phyloP scores from a whole-genome alignment of 257 asterid genomes.

The Parsonsia alboflavescens region DNA sequence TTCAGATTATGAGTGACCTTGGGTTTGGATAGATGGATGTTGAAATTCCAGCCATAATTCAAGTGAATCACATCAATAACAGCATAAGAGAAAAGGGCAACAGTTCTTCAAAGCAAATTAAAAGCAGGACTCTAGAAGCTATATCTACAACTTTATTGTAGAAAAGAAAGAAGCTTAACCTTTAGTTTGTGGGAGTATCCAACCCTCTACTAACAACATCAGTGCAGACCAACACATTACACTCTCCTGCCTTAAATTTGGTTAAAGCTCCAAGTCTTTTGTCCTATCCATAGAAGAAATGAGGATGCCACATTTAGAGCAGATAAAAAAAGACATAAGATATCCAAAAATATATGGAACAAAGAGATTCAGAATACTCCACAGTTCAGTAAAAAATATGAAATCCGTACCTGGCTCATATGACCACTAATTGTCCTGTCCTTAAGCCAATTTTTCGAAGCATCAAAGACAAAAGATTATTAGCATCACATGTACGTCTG shows the following conservation, averaged over 20 bases:
- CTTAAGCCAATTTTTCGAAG: constrained; percentile 77
- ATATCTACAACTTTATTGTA: not conserved
- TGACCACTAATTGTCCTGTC: constrained; percentile 96
- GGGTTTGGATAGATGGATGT: too few species aligned
- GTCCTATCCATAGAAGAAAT: constrained; percentile 37
- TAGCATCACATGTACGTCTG: constrained; percentile 85
- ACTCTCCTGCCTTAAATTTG: constrained; percentile 81
- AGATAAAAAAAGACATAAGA: not conserved
- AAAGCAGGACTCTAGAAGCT: not conserved
- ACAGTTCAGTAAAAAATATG: constrained; percentile 7
- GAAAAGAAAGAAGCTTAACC: constrained; percentile 34
- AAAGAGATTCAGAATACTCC: constrained; percentile 1
- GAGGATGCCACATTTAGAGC: not conserved
- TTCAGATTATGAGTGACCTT: too few species aligned
- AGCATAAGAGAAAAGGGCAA: not conserved
- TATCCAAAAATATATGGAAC: not conserved
- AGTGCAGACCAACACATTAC: constrained; percentile 79
- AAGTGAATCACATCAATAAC: too few species aligned
- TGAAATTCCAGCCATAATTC: too few species aligned
- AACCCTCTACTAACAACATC: constrained; percentile 98
- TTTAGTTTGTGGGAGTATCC: constrained; percentile 84
- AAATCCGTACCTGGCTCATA: constrained; percentile 67
- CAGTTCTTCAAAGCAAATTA: not conserved
- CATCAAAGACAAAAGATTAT: constrained; percentile 60
- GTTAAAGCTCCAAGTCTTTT: constrained; percentile 86